A percentile compares a stretch with the other conserved stretches of the same genome.
Evolutionary conservation across 495 filamentous ascomycete species (phyloP).

Genomic region (Articulospora tetracladia): DNA sequence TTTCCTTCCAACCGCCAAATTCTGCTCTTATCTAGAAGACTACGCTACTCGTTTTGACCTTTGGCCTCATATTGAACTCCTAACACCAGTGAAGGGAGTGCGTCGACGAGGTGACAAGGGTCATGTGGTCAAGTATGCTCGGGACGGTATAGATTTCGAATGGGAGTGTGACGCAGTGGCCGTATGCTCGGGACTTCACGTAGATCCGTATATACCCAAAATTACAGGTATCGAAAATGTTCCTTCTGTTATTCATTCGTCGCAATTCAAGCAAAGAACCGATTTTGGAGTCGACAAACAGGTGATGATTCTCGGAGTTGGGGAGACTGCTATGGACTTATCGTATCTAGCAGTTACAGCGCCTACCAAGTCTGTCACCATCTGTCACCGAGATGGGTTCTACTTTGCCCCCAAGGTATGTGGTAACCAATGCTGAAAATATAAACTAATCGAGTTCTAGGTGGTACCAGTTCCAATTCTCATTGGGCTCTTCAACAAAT

Average conservation of each 20-base stretch:
- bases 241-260: constrained; percentile 34
- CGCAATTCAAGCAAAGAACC: constrained; percentile 33
- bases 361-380: constrained; percentile 33
- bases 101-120: constrained; percentile 11
- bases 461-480: constrained; percentile 28
- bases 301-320: constrained; percentile 38
- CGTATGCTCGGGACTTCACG: constrained; percentile 38
- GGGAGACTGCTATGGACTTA: constrained; percentile 39
- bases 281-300: constrained; percentile 33
- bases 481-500: constrained; percentile 28
- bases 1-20: constrained; percentile 30
- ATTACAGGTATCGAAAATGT: constrained; percentile 36
- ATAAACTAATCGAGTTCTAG: constrained; percentile 6
- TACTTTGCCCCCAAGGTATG: constrained; percentile 31
- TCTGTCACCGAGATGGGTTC: constrained; percentile 38
- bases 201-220: constrained; percentile 32
- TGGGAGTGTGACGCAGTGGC: constrained; percentile 36
- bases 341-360: constrained; percentile 35
- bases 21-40: constrained; percentile 33
- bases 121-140: constrained; percentile 27
- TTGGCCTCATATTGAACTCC: constrained; percentile 35
- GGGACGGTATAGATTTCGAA: constrained; percentile 12
- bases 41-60: constrained; percentile 37
- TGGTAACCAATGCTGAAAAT: neutral
- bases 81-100: constrained; percentile 25